phyloP scores from a whole-genome alignment of 1,139 yeast genomes.

The Suhomyces yuchorum region DNA sequence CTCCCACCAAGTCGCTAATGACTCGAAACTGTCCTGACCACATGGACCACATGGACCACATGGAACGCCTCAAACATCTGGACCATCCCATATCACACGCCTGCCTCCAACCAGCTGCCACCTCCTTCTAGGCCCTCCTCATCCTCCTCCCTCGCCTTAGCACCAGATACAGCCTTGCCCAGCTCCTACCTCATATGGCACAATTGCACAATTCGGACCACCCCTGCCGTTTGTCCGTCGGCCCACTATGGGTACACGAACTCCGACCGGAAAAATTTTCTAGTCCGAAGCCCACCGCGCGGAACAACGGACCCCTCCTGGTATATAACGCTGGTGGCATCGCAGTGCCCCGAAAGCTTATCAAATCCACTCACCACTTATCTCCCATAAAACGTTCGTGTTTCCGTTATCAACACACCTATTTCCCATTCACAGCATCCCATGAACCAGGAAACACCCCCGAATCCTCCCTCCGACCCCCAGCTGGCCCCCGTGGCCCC shows the following conservation, averaged over 20 bases:
- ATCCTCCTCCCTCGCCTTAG: not conserved
- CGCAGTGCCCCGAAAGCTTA: not conserved
- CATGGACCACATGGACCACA: too few species aligned
- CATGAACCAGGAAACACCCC: not conserved
- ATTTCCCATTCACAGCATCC: not conserved
- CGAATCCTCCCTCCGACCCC: not conserved
- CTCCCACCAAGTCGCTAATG: too few species aligned
- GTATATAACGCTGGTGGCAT: constrained; percentile 1
- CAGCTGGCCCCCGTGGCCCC: not conserved
- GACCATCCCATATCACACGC: too few species aligned
- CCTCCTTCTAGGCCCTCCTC: not conserved
- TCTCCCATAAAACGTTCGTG: not conserved
- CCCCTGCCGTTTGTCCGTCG: constrained; percentile 5
- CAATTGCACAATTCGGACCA: not conserved
- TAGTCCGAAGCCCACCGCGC: constrained; percentile 3
- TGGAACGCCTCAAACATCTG: too few species aligned
- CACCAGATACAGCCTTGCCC: not conserved
- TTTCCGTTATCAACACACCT: not conserved
- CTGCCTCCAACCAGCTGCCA: too few species aligned
- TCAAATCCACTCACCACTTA: not conserved
- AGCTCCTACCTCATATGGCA: not conserved
- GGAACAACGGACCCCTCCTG: constrained; percentile 1
- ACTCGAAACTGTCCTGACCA: too few species aligned
- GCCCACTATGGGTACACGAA: constrained; percentile 5
- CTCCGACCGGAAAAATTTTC: constrained; percentile 17